A percentile compares a stretch with the other conserved stretches of the same genome.
Conservation (phyloP, 2,329 filamentous ascomycete species). For the Sphaerulina musiva region DNA sequence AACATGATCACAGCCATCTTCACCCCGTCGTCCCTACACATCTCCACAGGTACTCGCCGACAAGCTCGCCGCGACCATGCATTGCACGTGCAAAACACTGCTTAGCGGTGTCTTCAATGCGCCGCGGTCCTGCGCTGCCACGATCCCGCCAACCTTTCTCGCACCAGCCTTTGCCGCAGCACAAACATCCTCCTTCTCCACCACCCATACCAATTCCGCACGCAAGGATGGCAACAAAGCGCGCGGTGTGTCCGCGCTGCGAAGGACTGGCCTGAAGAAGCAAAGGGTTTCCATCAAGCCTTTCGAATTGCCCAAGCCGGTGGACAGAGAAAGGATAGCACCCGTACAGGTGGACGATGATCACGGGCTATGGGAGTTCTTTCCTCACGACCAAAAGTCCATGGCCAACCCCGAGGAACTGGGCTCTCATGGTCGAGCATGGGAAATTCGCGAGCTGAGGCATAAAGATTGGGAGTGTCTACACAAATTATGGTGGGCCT, state of each 20-base stretch:
- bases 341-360: conserved; percentile 57
- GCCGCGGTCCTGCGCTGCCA: conserved; percentile 8
- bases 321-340: conserved; percentile 52
- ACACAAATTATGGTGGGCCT: conserved; percentile 90
- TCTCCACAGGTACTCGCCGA: not conserved
- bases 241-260: conserved; percentile 75
- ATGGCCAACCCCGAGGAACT: conserved; percentile 67
- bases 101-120: conserved; percentile 17
- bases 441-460: conserved; percentile 79
- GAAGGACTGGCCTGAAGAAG: conserved; percentile 60
- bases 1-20: not conserved
- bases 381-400: conserved; percentile 63
- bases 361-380: conserved; percentile 92
- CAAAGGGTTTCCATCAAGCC: conserved; percentile 59
- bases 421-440: conserved; percentile 67
- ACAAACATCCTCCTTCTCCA: conserved; percentile 27
- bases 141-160: conserved; percentile 33
- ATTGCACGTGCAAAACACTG: conserved; percentile 22
- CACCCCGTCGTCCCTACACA: not conserved
- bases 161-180: conserved; percentile 29
- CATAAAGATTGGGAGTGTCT: conserved; percentile 90
- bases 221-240: conserved; percentile 67
- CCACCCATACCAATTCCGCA: conserved; percentile 20
- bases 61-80: conserved; percentile 10
- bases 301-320: conserved; percentile 66